A percentile compares a stretch with the other conserved stretches of the same genome.
phyloP scores from a whole-genome alignment of 2,329 filamentous ascomycete species.

The Aspergillus tanneri region DNA sequence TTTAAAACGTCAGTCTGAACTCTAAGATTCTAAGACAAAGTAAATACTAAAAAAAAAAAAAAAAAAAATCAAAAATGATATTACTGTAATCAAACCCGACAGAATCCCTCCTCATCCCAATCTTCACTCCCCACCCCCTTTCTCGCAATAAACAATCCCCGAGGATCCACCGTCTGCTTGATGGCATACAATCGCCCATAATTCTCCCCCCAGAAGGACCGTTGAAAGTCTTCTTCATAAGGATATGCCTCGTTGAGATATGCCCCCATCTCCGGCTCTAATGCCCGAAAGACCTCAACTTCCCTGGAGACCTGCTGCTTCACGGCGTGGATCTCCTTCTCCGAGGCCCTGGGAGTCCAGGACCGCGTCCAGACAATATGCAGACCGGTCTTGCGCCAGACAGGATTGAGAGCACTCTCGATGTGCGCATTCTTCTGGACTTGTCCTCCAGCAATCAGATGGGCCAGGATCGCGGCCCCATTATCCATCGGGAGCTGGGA shows the following conservation, averaged over 20 bases:
- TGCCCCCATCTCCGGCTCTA: constrained; percentile 25
- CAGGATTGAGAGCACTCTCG: constrained; percentile 1
- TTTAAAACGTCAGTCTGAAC: too few relatives aligned
- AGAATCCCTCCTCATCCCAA: constrained; percentile 28
- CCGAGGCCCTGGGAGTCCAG: background rate
- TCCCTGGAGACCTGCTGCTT: background rate
- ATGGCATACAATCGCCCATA: constrained; percentile 30
- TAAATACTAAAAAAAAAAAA: too few relatives aligned
- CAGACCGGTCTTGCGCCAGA: background rate
- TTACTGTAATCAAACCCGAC: too few relatives aligned
- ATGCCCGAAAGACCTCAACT: background rate
- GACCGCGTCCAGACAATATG: background rate
- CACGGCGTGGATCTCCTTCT: background rate
- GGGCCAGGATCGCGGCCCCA: background rate
- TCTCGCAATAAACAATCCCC: constrained; percentile 28
- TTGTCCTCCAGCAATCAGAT: background rate
- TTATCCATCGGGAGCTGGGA: background rate
- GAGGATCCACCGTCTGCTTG: constrained; percentile 34
- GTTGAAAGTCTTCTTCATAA: constrained; percentile 41
- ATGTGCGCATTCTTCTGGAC: background rate
- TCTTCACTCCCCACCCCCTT: constrained; percentile 28
- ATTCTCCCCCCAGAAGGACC: constrained; percentile 42
- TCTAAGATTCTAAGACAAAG: too few relatives aligned
- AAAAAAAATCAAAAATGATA: too few relatives aligned
- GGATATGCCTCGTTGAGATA: constrained; percentile 44